Evolutionary conservation across 352 stramenopile species (phyloP), one percentile per base, ranked within the genome.

Genomic region (Globisporangium acanthophoron): DNA sequence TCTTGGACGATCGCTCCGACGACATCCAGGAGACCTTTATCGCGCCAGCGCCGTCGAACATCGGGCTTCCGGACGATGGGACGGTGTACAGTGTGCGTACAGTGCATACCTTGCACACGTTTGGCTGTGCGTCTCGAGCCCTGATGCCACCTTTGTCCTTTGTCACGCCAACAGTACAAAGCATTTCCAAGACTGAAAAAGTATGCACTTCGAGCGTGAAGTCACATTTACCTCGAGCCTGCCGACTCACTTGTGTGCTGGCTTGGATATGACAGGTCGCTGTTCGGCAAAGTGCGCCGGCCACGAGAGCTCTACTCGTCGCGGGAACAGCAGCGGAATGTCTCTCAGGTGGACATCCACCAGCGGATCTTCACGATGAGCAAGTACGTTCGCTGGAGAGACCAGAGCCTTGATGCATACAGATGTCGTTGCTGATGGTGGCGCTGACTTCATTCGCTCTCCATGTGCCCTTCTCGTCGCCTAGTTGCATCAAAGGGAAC

Each of bases 21-120:
- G 76, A 86, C 9, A 85, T 94, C 57, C 76, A 85, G 54, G 84
- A 92, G 62, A 94, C 84, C 8, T 94, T 90, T 59, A 90, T 94
- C 24, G 80, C 80, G 2, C 84, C 84, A 41, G 72, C 81, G 29
- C 84, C 84, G 6, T 94, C 84, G 13, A 92, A 88, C 41, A 85
- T 91, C 48, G 84, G 80, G 0, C 73, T 94, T 13, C 84, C 81
- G 6, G 80, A 90, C 54, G 79, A 93, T 51, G 81, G 84, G 12
- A 89, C 76, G 1, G 52, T 88, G 12, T 93, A 93, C 65, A 82
- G 69, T 41, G 81, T 92, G 71, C n/a, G 64, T 68, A 18, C 40
- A 21, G 24, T 27, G 24, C 24, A 27, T 27, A 27, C 24, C 24
- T 27, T 27, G 24, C 24, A 27, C 24, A 27, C 24, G 24, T 27